phyloP scores from a whole-genome alignment of 768 basidiomycete genomes.

The Lentinus brumalis region DNA sequence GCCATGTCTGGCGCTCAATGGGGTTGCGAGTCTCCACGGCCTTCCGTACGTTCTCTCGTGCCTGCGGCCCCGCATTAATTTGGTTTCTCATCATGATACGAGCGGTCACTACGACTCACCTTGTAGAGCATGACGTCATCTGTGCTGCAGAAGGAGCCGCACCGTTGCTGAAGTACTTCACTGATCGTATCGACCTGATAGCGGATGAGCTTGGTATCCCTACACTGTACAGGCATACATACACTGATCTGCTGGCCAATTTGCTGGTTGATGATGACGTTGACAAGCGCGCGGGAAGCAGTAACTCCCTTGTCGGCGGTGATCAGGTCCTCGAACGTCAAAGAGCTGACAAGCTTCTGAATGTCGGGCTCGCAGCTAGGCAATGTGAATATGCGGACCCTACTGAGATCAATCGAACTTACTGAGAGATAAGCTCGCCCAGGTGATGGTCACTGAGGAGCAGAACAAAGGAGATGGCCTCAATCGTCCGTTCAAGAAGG shows the following conservation, averaged over 20 bases:
- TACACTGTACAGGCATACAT: conserved; percentile 31
- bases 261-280: conserved; percentile 96
- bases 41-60: conserved; percentile 90
- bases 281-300: conserved; percentile 88
- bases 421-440: conserved; percentile 83
- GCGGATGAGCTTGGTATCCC: background rate
- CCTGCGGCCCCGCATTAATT: conserved; percentile 45
- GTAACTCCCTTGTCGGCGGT: conserved; percentile 83
- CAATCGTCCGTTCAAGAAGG: conserved; percentile 83
- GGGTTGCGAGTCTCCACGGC: conserved; percentile 81
- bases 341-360: conserved; percentile 64
- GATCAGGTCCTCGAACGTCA: conserved; percentile 88
- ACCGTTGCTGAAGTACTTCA: conserved; percentile 90
- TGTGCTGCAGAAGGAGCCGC: conserved; percentile 96
- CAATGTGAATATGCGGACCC: conserved; percentile 4
- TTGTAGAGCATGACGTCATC: conserved; percentile 99
- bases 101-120: conserved; percentile 41
- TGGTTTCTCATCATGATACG: too few species aligned
- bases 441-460: conserved; percentile 91
- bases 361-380: conserved; percentile 70
- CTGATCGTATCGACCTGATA: conserved; percentile 92
- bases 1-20: conserved; percentile 72
- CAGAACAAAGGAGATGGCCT: conserved; percentile 92
- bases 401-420: conserved; percentile 30
- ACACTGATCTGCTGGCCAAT: conserved; percentile 96